These are phyloP conservation scores for Fusarium drepaniforme DNA, from an alignment of 2,329 filamentous ascomycete species.

Conservation along the genomic window DNA sequence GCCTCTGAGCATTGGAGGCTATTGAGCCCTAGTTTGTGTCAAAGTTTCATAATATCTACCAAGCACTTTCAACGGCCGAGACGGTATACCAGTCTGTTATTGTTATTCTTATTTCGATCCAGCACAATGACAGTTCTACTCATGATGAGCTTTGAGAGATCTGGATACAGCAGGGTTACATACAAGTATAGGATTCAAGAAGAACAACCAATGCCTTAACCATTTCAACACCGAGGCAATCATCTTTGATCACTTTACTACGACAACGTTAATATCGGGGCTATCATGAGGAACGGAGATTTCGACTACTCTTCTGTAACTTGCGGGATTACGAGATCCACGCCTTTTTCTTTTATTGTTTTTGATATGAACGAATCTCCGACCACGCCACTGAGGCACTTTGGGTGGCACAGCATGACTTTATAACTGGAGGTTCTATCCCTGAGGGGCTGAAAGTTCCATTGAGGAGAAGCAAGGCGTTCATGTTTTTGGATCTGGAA, in stretches of 20 bases:
- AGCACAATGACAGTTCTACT: neutral
- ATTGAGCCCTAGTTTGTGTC: neutral
- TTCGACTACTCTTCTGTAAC: neutral
- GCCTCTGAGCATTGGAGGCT: neutral
- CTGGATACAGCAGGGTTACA: neutral
- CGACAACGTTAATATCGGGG: neutral
- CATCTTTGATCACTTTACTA: neutral
- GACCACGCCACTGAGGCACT: neutral
- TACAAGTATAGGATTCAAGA: neutral
- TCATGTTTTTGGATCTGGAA: constrained; percentile 16
- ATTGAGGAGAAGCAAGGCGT: constrained; percentile 23
- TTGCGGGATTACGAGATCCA: constrained; percentile 17
- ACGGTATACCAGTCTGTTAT: constrained; percentile 30
- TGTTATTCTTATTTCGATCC: constrained; percentile 10
- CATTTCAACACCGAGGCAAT: neutral
- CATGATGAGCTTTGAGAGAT: neutral
- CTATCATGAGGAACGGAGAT: neutral
- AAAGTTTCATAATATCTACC: constrained; percentile 20
- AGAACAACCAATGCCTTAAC: neutral
- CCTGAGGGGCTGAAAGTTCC: neutral
- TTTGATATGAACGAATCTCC: neutral
- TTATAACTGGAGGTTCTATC: constrained; percentile 13
- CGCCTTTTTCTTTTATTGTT: constrained; percentile 5
- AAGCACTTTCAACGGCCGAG: constrained; percentile 5
- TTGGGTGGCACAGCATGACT: constrained; percentile 11